phyloP scores from a whole-genome alignment of 208 protist species.

The Endotrypanum monterogeii region DNA sequence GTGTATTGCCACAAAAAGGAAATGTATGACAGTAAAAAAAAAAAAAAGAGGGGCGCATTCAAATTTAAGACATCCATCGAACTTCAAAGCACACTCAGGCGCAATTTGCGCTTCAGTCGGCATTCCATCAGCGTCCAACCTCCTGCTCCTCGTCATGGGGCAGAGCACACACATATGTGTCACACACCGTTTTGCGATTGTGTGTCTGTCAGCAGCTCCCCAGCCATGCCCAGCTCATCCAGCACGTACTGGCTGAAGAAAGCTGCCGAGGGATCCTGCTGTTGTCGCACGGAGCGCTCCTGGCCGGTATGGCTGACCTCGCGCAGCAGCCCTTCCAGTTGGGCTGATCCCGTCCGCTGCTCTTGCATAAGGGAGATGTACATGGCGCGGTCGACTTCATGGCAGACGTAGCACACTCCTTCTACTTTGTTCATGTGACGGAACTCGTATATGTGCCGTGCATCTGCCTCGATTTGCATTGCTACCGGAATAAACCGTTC shows the following conservation, averaged over 20 bases:
- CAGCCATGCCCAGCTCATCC: constrained; percentile 82
- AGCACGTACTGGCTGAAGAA: constrained; percentile 88
- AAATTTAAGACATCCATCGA: no score
- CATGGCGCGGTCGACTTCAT: constrained; percentile 64
- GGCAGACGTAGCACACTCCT: constrained; percentile 79
- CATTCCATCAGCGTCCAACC: no score
- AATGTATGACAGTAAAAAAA: no score
- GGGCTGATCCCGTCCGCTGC: constrained; percentile 27
- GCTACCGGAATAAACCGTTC: constrained; percentile 86
- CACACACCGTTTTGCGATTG: constrained; percentile 54
- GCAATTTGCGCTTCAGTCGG: no score
- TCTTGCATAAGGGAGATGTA: constrained; percentile 69
- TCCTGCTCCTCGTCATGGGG: no score
- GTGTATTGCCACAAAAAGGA: no score
- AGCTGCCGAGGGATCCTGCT: constrained; percentile 14
- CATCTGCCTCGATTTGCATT: constrained; percentile 91
- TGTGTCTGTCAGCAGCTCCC: constrained; percentile 52
- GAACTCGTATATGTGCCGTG: constrained; percentile 82
- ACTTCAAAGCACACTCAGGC: no score
- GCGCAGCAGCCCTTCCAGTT: constrained; percentile 14
- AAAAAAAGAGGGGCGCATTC: no score
- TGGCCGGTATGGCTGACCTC: not conserved
- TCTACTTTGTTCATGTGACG: constrained; percentile 76
- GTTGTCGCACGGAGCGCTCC: constrained; percentile 1
- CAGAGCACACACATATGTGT: not conserved